Base-by-base conservation (phyloP, 306 rosid species). In the Heteromeles arbutifolia region DNA sequence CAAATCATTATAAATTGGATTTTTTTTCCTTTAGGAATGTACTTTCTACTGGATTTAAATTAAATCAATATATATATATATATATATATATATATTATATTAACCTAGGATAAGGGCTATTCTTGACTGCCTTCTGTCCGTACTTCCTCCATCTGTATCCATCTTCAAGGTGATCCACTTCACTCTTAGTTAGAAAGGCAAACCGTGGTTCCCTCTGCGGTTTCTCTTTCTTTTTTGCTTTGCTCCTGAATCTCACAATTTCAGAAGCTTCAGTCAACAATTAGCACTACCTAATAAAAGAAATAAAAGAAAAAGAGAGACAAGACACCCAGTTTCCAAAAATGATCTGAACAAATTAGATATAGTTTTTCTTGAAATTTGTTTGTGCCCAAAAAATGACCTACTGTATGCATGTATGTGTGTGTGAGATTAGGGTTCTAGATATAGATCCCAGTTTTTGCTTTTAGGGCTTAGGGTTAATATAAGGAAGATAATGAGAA, bases 131-230 rank as follows among this genome's bases (percentile, higher is more conserved):
- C 76, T 93, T 93, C 83, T 93, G 98, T 58, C 98, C 98, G 77
- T 93, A 93, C 78, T 93, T 93, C 85, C 98, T 89, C 98, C 98
- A 93, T 89, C 95, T 86, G 73, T 90, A 90, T 11, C 98, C 98
- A 87, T 93, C 98, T 86, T 93, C 97, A 83, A 93, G 98, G 17
- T 90, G 87, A 86, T 93, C 98, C 14, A 89, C 80, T 91, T 93
- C 96, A 56, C 97, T 93, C 88, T 90, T 89, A 2, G 98, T 93
- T 89, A 93, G 83, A 87, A 93, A 90, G 10, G 98, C 90, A 79
- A 87, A 88, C 5, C 98, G 86, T 19, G 97, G 96, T 76, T 93
- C 95, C 78, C 84, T 86, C 80, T 63, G 52, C 83, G 84, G 83
- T 79, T 89, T 93, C 90, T 93, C 98, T 73, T 92, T 92, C 93